Conservation (phyloP, 768 basidiomycete species). For the Tricholoma bakamatsutake region DNA sequence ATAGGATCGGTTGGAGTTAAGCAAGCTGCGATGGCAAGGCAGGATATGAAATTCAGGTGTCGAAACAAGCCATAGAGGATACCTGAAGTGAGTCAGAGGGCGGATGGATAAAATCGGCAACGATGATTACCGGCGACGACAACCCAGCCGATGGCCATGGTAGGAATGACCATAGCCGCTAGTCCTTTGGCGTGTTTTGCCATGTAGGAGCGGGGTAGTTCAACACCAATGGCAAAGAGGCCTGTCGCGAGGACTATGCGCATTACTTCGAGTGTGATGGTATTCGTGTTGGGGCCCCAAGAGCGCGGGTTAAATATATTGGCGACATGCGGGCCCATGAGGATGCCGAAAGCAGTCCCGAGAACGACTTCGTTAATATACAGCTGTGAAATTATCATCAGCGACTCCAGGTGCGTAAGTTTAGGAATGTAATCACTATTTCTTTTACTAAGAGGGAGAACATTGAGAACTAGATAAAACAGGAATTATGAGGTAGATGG, state of each 20-base stretch:
- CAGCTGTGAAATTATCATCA: slow-evolving; percentile 33
- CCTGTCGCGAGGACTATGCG: slow-evolving; percentile 74
- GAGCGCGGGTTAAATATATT: slow-evolving; percentile 70
- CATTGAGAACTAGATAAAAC: slow-evolving; percentile 65
- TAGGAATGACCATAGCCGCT: slow-evolving; percentile 69
- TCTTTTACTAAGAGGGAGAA: slow-evolving; percentile 82
- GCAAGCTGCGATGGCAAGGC: slow-evolving; percentile 83
- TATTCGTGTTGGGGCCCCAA: slow-evolving; percentile 44
- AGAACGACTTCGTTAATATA: slow-evolving; percentile 94
- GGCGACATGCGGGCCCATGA: slow-evolving; percentile 69
- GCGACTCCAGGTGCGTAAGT: neutral
- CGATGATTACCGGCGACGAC: slow-evolving; percentile 52
- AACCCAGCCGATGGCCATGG: slow-evolving; percentile 84
- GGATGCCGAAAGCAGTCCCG: slow-evolving; percentile 64
- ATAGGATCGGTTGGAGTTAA: slow-evolving; percentile 95
- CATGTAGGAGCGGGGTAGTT: slow-evolving; percentile 85
- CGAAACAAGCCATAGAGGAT: slow-evolving; percentile 73
- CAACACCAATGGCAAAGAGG: slow-evolving; percentile 93
- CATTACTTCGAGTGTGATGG: slow-evolving; percentile 54
- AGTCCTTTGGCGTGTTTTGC: slow-evolving; percentile 69
- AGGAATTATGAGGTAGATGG: neutral
- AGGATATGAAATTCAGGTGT: slow-evolving; percentile 60
- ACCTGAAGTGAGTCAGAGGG: slow-evolving; percentile 33
- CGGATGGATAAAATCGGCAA: neutral
- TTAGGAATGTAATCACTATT: slow-evolving; percentile 36